Evolutionary conservation across 768 basidiomycete genomes (phyloP).

Genomic region (Mycena sanguinolenta): DNA sequence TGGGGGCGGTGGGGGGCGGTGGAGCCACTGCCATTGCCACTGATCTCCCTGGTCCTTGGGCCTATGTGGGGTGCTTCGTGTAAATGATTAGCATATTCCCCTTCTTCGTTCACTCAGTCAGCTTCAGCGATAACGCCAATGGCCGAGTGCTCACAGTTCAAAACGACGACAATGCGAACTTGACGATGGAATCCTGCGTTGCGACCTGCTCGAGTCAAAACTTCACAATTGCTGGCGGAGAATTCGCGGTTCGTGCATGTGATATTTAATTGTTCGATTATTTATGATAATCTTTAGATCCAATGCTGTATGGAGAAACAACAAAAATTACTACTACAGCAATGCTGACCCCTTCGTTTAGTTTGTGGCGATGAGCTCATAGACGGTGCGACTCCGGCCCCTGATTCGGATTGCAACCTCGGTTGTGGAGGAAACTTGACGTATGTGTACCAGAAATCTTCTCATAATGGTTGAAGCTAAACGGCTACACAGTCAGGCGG

Average conservation of each 20-base stretch:
- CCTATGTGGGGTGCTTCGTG: constrained; percentile 78
- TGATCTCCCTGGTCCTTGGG: constrained; percentile 69
- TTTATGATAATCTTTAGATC: background rate
- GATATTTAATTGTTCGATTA: background rate
- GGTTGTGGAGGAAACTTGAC: constrained; percentile 76
- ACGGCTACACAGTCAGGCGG: constrained; percentile 24
- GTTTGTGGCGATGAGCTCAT: constrained; percentile 80
- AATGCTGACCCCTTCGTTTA: constrained; percentile 39
- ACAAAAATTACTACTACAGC: background rate
- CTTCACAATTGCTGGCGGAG: constrained; percentile 77
- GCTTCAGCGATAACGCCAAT: constrained; percentile 65
- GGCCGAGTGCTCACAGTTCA: constrained; percentile 72
- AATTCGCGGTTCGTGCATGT: constrained; percentile 64
- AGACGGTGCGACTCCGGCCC: constrained; percentile 67
- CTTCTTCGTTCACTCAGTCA: background rate
- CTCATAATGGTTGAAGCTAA: background rate
- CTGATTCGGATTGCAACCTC: constrained; percentile 74
- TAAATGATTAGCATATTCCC: constrained; percentile 43
- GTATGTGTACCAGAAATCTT: constrained; percentile 52
- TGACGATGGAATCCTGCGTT: constrained; percentile 77
- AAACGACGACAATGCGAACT: constrained; percentile 40
- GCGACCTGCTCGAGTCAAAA: constrained; percentile 65
- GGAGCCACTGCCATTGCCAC: constrained; percentile 52
- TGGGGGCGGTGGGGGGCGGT: constrained; percentile 42
- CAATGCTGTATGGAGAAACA: constrained; percentile 59